Evolutionary conservation across 768 basidiomycete genomes (phyloP).

Genomic region (Lentinula lateritia): DNA sequence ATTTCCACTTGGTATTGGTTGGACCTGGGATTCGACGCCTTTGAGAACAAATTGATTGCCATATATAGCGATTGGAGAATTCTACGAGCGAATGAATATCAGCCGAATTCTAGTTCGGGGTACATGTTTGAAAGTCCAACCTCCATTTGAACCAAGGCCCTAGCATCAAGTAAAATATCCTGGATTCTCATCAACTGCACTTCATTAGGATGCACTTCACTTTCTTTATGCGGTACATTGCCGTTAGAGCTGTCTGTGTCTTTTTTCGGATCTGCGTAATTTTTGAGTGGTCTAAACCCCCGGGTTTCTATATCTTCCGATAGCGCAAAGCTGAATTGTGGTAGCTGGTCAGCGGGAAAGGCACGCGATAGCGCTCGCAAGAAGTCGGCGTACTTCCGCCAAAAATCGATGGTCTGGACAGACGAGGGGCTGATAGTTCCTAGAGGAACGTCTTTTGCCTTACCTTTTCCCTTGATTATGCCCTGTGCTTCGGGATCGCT

Average conservation of each 20-base stretch:
- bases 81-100: slow-evolving; percentile 19
- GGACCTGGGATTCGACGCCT: slow-evolving; percentile 15
- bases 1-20: slow-evolving; percentile 8
- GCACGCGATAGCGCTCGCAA: slow-evolving; percentile 49
- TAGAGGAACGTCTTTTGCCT: slow-evolving; percentile 23
- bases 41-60: slow-evolving; percentile 30
- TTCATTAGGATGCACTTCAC: slow-evolving; percentile 77
- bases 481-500: slow-evolving; percentile 36
- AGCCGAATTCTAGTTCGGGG: neutral
- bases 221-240: slow-evolving; percentile 11
- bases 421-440: slow-evolving; percentile 24
- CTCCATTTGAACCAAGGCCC: slow-evolving; percentile 49
- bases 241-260: slow-evolving; percentile 16
- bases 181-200: slow-evolving; percentile 92
- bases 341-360: slow-evolving; percentile 66
- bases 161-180: slow-evolving; percentile 75
- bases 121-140: slow-evolving; percentile 29
- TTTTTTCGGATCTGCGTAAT: slow-evolving; percentile 35
- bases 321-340: slow-evolving; percentile 52
- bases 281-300: slow-evolving; percentile 81
- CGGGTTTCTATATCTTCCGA: slow-evolving; percentile 90
- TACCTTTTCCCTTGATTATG: slow-evolving; percentile 19
- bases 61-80: slow-evolving; percentile 33
- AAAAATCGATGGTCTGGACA: slow-evolving; percentile 52
- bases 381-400: slow-evolving; percentile 68